phyloP scores from a whole-genome alignment of 306 rosid genomes.

The Prunus padus region DNA sequence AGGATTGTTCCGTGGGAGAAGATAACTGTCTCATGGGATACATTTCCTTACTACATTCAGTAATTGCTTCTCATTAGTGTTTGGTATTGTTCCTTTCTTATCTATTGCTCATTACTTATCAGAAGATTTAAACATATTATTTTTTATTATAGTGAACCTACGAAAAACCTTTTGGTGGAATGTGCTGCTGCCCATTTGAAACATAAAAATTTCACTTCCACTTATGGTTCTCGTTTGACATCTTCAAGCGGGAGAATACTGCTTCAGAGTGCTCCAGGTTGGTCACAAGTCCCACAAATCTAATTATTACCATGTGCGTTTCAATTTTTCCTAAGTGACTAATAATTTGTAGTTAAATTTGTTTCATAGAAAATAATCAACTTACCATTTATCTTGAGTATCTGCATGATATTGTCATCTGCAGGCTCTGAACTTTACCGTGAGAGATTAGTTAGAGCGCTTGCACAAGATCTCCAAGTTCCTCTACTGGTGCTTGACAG shows the following conservation, averaged over 20 bases:
- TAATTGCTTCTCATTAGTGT: constrained; percentile 37
- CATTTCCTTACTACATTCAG: constrained; percentile 85
- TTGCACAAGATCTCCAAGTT: constrained; percentile 81
- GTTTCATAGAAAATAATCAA: background rate
- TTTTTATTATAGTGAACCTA: constrained; percentile 53
- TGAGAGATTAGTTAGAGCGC: constrained; percentile 89
- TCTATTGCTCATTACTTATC: background rate
- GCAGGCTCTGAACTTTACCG: constrained; percentile 95
- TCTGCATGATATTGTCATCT: constrained; percentile 23
- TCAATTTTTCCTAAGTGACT: constrained; percentile 3
- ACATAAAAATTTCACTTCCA: constrained; percentile 48
- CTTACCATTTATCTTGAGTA: constrained; percentile 13
- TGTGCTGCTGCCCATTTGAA: constrained; percentile 87
- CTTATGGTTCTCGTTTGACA: constrained; percentile 72
- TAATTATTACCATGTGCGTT: constrained; percentile 8
- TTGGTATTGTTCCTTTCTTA: constrained; percentile 12
- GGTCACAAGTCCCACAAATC: constrained; percentile 29
- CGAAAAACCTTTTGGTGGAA: constrained; percentile 78
- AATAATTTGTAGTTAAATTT: background rate
- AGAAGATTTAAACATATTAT: background rate
- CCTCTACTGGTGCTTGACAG: constrained; percentile 86
- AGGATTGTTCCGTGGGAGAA: constrained; percentile 97
- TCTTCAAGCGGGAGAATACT: constrained; percentile 91
- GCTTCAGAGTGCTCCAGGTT: constrained; percentile 93
- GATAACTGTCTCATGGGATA: constrained; percentile 82